Conservation (phyloP, 306 rosid genomes). For the Trichosanthes truncata region DNA sequence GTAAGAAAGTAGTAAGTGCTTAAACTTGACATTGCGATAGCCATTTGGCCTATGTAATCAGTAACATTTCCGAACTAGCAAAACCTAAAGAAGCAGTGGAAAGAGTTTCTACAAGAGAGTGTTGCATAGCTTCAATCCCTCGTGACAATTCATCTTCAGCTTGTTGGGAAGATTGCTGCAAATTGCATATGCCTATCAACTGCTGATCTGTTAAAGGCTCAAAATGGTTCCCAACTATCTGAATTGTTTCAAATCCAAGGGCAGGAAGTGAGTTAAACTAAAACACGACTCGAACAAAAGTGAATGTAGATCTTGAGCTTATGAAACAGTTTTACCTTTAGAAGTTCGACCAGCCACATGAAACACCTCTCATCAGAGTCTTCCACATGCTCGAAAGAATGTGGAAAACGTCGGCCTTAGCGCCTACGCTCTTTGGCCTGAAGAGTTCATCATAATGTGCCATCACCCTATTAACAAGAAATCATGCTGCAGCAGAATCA, state of each 20-base stretch:
- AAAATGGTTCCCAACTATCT: slow-evolving; percentile 74
- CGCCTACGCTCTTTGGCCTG: slow-evolving; percentile 56
- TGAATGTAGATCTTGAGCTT: neutral
- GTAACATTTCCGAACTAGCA: slow-evolving; percentile 48
- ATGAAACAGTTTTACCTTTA: slow-evolving; percentile 37
- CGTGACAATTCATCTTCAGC: slow-evolving; percentile 89
- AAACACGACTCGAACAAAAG: neutral
- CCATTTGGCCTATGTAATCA: slow-evolving; percentile 92
- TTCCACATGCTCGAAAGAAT: slow-evolving; percentile 86
- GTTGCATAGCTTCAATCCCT: slow-evolving; percentile 91
- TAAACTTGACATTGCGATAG: slow-evolving; percentile 84
- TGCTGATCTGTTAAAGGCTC: slow-evolving; percentile 71
- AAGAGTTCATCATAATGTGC: slow-evolving; percentile 57
- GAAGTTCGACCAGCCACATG: slow-evolving; percentile 90
- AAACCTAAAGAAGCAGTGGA: slow-evolving; percentile 40
- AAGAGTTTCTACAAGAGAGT: slow-evolving; percentile 67
- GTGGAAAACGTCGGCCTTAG: slow-evolving; percentile 85
- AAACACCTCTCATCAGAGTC: slow-evolving; percentile 78
- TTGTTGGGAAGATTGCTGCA: slow-evolving; percentile 76
- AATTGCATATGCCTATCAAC: slow-evolving; percentile 62
- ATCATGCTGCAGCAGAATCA: slow-evolving; percentile 29
- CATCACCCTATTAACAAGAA: slow-evolving; percentile 61
- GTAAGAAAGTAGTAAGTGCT: no score
- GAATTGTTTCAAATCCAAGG: slow-evolving; percentile 15
- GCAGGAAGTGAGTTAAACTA: neutral